Evolutionary conservation across 169 alveolate genomes (phyloP).

Genomic region (Pseudocohnilembus persalinus): DNA sequence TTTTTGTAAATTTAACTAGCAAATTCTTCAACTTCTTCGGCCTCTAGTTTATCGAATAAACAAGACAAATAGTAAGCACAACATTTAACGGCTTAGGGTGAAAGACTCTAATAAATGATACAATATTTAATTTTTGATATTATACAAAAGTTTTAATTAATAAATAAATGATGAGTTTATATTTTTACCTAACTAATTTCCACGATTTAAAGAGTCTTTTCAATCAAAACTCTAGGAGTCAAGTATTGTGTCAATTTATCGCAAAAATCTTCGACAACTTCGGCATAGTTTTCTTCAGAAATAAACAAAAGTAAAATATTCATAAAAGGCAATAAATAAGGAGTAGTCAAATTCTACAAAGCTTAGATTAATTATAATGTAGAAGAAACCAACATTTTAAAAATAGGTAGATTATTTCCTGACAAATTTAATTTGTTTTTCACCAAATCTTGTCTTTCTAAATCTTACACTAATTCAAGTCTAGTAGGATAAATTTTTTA

Average conservation of each 20-base stretch:
- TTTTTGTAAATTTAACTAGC: not conserved
- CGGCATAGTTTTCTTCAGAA: not conserved
- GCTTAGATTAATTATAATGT: not conserved
- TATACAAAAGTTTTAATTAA: not conserved
- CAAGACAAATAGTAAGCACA: not conserved
- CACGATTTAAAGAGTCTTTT: not conserved
- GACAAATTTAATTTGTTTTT: not conserved
- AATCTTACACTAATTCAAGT: not conserved
- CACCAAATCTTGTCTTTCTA: not conserved
- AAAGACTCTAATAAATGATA: not conserved
- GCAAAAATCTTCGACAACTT: not conserved
- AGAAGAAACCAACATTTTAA: not conserved
- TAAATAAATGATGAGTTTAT: no score
- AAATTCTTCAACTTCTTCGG: conserved; percentile 15
- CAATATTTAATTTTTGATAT: no score
- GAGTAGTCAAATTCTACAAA: not conserved
- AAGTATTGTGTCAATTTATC: not conserved
- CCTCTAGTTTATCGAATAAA: not conserved
- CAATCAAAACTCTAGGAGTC: not conserved
- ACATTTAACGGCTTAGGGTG: conserved; percentile 14
- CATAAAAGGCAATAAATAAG: not conserved
- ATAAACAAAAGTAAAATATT: not conserved
- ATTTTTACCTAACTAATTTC: not conserved
- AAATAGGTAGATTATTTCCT: not conserved
- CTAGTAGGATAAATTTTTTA: not conserved